A percentile compares a stretch with the other conserved stretches of the same genome.
Evolutionary conservation across 148 eudicot genomes (phyloP).

Genomic region (Selenicereus undatus): DNA sequence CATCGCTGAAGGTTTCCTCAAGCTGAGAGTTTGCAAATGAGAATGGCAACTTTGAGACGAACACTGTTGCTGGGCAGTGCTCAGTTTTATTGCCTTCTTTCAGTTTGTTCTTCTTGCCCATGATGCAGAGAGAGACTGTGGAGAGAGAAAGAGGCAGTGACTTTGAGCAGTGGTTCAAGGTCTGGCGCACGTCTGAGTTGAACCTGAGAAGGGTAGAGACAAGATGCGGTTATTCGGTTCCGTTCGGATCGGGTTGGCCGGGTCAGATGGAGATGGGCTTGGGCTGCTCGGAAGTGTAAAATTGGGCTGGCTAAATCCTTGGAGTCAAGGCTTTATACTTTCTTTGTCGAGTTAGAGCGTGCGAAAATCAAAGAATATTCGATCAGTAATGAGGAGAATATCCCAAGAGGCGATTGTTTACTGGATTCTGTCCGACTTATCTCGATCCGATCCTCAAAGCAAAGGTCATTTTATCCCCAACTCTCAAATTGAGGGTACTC

Average conservation of each 20-base stretch:
- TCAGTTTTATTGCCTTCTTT: slow-evolving; percentile 31
- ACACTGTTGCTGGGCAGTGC: slow-evolving; percentile 65
- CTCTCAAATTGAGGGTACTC: too few species aligned
- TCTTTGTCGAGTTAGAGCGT: too few species aligned
- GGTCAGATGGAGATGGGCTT: slow-evolving; percentile 12
- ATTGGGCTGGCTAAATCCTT: not conserved
- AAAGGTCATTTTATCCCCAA: too few species aligned
- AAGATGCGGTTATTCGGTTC: not conserved
- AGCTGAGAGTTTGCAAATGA: slow-evolving; percentile 68
- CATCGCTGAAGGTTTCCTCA: slow-evolving; percentile 84
- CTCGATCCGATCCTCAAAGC: too few species aligned
- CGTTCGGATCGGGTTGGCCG: not conserved
- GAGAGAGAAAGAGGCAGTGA: not conserved
- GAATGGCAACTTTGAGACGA: slow-evolving; percentile 65
- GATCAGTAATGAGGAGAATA: too few species aligned
- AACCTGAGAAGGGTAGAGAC: not conserved
- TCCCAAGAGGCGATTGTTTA: too few species aligned
- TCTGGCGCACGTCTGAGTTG: slow-evolving; percentile 14
- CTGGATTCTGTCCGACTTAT: too few species aligned
- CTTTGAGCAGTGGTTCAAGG: slow-evolving; percentile 8
- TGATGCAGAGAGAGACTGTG: not conserved
- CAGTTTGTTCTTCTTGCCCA: slow-evolving; percentile 38
- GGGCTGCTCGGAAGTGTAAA: not conserved
- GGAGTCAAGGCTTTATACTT: not conserved
- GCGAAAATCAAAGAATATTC: too few species aligned